A percentile compares a stretch with the other conserved stretches of the same genome.
phyloP scores from a whole-genome alignment of 1,284 basidiomycete genomes.

The Melanopsichium pennsylvanicum region DNA sequence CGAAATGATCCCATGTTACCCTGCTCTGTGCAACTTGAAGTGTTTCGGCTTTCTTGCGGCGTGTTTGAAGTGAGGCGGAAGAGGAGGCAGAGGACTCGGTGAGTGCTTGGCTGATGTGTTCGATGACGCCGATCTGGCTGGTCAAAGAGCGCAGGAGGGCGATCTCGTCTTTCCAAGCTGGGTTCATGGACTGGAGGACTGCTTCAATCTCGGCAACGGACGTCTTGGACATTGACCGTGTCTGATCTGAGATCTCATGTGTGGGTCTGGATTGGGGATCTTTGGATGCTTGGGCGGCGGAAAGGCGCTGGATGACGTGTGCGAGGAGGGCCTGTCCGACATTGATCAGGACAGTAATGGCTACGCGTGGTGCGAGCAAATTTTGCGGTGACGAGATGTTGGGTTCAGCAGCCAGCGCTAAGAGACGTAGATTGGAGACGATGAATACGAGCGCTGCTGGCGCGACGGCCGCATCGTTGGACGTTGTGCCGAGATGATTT shows the following conservation, averaged over 20 bases:
- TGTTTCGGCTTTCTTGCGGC: conserved; percentile 24
- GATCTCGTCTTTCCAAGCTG: conserved; percentile 45
- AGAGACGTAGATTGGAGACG: conserved; percentile 26
- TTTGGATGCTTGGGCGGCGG: conserved; percentile 10
- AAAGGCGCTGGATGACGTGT: conserved; percentile 14
- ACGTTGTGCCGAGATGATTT: background rate
- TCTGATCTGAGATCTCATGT: conserved; percentile 1
- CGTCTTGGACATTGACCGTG: conserved; percentile 4
- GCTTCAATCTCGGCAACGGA: conserved; percentile 17
- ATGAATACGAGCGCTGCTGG: conserved; percentile 21
- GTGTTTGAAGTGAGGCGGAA: background rate
- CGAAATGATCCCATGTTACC: conserved; percentile 39
- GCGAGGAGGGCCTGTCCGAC: conserved; percentile 28
- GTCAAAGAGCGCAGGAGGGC: conserved; percentile 31
- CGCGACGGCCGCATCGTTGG: conserved; percentile 2
- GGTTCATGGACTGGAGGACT: conserved; percentile 34
- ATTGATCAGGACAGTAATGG: conserved; percentile 42
- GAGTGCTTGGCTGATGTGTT: conserved; percentile 17
- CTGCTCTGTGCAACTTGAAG: conserved; percentile 23
- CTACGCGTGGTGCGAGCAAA: conserved; percentile 40
- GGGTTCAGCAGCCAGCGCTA: conserved; percentile 27
- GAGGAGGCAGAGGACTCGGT: conserved; percentile 6
- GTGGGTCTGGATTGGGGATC: conserved; percentile 12
- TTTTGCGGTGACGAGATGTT: conserved; percentile 23
- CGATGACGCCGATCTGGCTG: conserved; percentile 37